These are phyloP conservation scores for Verticillium tricorpus DNA, from an alignment of 2,329 filamentous ascomycete genomes.

Conservation along the genomic window DNA sequence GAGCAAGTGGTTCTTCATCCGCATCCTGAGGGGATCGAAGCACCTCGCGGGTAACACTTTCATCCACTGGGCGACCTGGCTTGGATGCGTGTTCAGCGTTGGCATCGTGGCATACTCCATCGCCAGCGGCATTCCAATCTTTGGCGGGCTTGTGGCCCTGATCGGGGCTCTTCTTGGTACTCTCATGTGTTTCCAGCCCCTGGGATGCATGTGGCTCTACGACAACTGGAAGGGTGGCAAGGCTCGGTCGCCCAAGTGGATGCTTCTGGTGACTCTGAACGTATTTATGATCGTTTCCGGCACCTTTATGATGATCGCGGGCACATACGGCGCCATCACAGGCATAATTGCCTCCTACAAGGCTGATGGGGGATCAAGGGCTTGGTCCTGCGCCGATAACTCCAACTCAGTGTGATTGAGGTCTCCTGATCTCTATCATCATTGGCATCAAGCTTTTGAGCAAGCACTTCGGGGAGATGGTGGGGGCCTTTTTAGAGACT, in stretches of 20 bases:
- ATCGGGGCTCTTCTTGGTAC: conserved; percentile 21
- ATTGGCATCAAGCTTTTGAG: too few relatives aligned
- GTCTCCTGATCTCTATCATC: too few relatives aligned
- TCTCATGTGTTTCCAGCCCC: conserved; percentile 19
- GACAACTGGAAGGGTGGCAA: conserved; percentile 28
- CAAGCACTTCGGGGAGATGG: too few relatives aligned
- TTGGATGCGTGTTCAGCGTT: conserved; percentile 20
- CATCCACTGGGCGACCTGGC: conserved; percentile 25
- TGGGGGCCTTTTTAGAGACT: too few relatives aligned
- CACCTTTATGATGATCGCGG: too few relatives aligned
- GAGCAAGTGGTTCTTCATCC: conserved; percentile 22
- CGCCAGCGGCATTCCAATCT: conserved; percentile 22
- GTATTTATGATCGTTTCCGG: too few relatives aligned
- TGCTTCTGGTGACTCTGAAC: too few relatives aligned
- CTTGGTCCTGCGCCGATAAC: too few relatives aligned
- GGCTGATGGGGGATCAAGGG: too few relatives aligned
- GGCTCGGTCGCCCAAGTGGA: neutral
- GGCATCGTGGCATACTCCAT: conserved; percentile 22
- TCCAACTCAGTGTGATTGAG: too few relatives aligned
- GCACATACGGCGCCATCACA: too few relatives aligned
- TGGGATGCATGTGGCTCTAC: conserved; percentile 37
- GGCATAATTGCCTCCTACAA: too few relatives aligned
- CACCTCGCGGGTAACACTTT: conserved; percentile 22
- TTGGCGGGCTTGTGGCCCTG: conserved; percentile 20
- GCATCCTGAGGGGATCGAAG: conserved; percentile 20